phyloP scores from a whole-genome alignment of 2,329 filamentous ascomycete genomes.

The Verticillium nonalfalfae region DNA sequence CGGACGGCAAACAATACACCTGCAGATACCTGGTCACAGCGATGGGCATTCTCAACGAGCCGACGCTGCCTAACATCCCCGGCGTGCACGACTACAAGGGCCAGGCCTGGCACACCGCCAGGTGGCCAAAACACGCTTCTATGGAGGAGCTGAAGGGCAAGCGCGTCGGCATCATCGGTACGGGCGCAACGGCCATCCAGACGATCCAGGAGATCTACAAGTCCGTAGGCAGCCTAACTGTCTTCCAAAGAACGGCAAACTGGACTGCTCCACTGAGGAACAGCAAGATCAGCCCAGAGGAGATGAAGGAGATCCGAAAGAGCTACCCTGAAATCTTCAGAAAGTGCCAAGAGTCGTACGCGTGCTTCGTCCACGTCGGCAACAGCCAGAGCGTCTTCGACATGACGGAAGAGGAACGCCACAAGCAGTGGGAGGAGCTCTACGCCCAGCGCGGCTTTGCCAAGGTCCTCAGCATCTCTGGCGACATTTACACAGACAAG shows the following conservation, averaged over 20 bases:
- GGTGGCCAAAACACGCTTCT: constrained; percentile 10
- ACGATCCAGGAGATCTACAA: constrained; percentile 16
- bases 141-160: constrained; percentile 10
- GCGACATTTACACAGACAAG: constrained; percentile 18
- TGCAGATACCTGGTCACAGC: constrained; percentile 18
- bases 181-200: constrained; percentile 25
- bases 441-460: constrained; percentile 30
- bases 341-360: constrained; percentile 18
- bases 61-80: constrained; percentile 24
- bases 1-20: constrained; percentile 14
- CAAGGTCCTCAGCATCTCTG: constrained; percentile 17
- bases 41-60: constrained; percentile 18
- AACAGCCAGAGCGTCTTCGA: constrained; percentile 12
- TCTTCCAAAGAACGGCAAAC: constrained; percentile 21
- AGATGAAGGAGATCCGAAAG: constrained; percentile 4
- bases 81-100: constrained; percentile 13
- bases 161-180: constrained; percentile 22
- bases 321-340: constrained; percentile 22
- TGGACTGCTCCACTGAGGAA: constrained; percentile 20
- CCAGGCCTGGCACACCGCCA: constrained; percentile 11
- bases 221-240: constrained; percentile 22
- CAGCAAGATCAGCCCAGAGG: constrained; percentile 10
- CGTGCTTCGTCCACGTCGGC: constrained; percentile 13
- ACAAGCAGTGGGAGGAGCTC: constrained; percentile 16
- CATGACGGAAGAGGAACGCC: constrained; percentile 20